Evolutionary conservation across 1,284 basidiomycete species (phyloP), one percentile per base, ranked within the genome.

Genomic region (Pseudozyma sp.): DNA sequence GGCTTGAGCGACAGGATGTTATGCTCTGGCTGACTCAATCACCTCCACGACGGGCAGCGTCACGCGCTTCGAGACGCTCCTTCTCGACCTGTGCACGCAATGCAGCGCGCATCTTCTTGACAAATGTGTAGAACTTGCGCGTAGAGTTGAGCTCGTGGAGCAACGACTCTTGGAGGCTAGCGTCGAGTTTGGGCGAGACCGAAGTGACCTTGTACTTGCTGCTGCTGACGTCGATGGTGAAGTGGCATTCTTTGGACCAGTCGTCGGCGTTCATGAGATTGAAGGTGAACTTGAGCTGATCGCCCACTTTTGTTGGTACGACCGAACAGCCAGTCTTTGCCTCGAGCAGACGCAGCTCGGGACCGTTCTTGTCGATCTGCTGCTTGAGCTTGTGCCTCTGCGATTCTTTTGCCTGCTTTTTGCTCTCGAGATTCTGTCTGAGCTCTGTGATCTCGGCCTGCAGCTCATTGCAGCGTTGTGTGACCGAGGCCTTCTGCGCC

Each of bases 281-380:
- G 57, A 73, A 78, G 46, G 59, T 71, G 52, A 78, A 68, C 30
- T 67, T 68, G 60, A 75, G 64, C 63, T 75, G 67, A 50, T 75
- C 72, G n/a, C 68, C 72, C 4, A 71, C 68, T 47, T 75, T 75
- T 53, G 69, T 65, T 0, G 76, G 74, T 17, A 57, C 45, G 34
- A 80, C 64, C 2, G 68, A 57, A 42, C 76, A 77, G 24, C 78
- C 78, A 4, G 78, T 78, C 58, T 70, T 64, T 13, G 58, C 47
- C 43, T 79, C 59, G 40, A 81, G 61, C 43, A 75, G 64, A 16
- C 64, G 66, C 39, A 79, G 62, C 54, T 81, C 79, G 24, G 78
- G 79, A 16, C 67, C 76, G 40, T 78, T 79, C 35, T 68, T 68
- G 54, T 72, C 60, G 44, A 73, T 69, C 59, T 80, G 78, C 46